Base-by-base conservation (phyloP, 495 filamentous ascomycete genomes). In the Lepidopterella palustris region DNA sequence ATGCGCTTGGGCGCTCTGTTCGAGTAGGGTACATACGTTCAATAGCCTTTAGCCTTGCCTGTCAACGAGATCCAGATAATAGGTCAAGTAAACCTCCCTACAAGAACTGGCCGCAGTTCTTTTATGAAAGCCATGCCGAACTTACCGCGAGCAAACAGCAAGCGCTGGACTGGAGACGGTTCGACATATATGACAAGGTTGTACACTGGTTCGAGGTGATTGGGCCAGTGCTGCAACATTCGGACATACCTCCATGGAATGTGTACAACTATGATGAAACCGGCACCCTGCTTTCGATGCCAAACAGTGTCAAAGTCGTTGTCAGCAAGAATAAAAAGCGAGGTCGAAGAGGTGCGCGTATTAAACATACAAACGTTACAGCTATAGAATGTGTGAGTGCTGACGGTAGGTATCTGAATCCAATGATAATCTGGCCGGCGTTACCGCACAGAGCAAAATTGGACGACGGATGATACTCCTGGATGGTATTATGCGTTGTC, bases 361-460 rank as follows among this genome's bases (percentile, higher is more conserved):
- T 59, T 18, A 59, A 59, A 27, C 56, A 45, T 9, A 59, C 56
- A 23, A 29, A 4, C 9, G 29, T 59, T 6, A 59, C 45, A 23
- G 45, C 56, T 5, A 52, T 52, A 4, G 31, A 59, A 31, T 59
- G 56, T 24, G 52, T 59, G 4, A 59, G 56, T 59, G 48, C 25
- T n/a, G 56, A 59, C 26, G 56, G 56, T 59, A 59, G 56, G 56
- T 59, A 59, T 59, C 45, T 59, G 28, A 50, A 53, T n/a, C 45
- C 56, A 31, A 52, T 52, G 31, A 52, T 59, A 21, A 52, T 59
- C 58, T 74, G 65, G 71, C 71, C 65, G 31, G 70, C 72, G n/a
- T 66, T 60, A 40, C 63, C 70, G 67, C 64, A 47, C 20, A 47
- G 42, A 47, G 20, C 13, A n/a, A n/a, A 47, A 47, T 18, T 47